Evolutionary conservation across 768 basidiomycete genomes (phyloP).

Genomic region (Leccinum truebloodii): DNA sequence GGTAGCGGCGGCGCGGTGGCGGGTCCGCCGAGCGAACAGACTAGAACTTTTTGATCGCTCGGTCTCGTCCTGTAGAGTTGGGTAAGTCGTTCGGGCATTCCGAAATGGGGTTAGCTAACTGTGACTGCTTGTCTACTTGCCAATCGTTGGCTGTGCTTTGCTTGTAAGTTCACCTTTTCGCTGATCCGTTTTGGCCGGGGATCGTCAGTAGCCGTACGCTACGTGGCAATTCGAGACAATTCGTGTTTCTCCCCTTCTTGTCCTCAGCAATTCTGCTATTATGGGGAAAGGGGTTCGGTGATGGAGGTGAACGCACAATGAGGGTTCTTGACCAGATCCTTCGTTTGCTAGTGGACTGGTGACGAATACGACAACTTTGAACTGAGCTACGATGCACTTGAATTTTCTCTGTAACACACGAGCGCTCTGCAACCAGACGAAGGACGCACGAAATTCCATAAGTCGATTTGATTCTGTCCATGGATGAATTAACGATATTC

Average conservation of each 20-base stretch:
- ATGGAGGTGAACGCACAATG: neutral
- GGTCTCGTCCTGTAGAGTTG: neutral
- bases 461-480: neutral
- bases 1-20: neutral
- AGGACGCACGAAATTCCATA: neutral
- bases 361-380: neutral
- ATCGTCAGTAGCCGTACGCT: neutral
- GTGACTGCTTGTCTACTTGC: neutral
- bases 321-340: neutral
- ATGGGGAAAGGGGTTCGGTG: neutral
- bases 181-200: neutral
- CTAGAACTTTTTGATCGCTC: neutral
- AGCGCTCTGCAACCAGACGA: neutral
- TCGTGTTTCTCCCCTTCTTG: neutral
- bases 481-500: neutral
- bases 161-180: neutral
- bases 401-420: neutral
- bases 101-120: neutral
- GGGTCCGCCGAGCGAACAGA: neutral
- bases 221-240: neutral
- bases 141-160: neutral
- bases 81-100: neutral
- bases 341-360: neutral
- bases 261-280: neutral
- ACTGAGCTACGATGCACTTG: neutral